Evolutionary conservation across 2,329 filamentous ascomycete genomes (phyloP).

Genomic region (Alternaria sp.): DNA sequence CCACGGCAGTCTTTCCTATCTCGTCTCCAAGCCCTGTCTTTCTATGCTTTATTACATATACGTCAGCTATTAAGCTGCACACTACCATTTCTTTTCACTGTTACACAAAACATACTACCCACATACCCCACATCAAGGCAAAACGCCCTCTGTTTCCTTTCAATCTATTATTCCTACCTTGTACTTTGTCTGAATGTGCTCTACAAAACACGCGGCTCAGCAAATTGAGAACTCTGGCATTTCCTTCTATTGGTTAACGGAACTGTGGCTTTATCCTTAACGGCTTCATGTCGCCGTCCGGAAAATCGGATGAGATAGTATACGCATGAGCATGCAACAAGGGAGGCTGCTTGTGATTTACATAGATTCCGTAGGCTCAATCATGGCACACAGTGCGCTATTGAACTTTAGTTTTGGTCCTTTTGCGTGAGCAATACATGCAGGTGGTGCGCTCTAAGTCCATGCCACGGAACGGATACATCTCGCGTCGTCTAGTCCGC

Average conservation of each 20-base stretch:
- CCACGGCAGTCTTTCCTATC: constrained; percentile 5
- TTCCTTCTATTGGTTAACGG: background rate
- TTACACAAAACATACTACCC: background rate
- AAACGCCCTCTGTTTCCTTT: background rate
- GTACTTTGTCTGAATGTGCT: background rate
- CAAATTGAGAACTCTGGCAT: background rate
- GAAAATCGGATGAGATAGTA: background rate
- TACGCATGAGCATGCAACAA: background rate
- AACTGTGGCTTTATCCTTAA: background rate
- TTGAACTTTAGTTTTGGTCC: background rate
- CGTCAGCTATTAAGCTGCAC: constrained; percentile 4
- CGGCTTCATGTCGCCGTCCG: background rate
- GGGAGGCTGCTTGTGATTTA: constrained; percentile 6
- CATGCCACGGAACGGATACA: background rate
- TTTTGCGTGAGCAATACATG: background rate
- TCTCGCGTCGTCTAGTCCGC: background rate
- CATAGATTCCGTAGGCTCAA: constrained; percentile 3
- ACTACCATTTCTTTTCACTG: background rate
- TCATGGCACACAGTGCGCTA: background rate
- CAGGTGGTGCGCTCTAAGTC: background rate
- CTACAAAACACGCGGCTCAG: background rate
- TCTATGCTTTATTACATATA: background rate
- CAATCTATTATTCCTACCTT: background rate
- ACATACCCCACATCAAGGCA: constrained; percentile 3
- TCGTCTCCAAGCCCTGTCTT: background rate